Percentiles rank a stretch among this genome's conserved stretches.
Evolutionary conservation across 495 filamentous ascomycete species (phyloP).

Genomic region (Penicillium mononematosum): DNA sequence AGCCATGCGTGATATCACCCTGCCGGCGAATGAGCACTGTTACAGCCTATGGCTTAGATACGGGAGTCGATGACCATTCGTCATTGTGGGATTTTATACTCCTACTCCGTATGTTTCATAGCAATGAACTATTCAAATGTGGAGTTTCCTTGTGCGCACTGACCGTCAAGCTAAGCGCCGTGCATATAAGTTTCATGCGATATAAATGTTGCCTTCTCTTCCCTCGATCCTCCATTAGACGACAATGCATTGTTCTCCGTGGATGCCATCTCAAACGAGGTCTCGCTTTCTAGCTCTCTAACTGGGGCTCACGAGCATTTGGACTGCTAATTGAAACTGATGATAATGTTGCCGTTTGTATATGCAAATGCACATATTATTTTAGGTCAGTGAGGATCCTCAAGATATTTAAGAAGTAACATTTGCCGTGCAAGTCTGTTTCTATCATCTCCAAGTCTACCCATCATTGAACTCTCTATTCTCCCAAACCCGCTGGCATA

Average conservation of each 20-base stretch:
- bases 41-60: background rate
- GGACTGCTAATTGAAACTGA: background rate
- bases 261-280: background rate
- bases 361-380: background rate
- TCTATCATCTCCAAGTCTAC: background rate
- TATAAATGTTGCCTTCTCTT: background rate
- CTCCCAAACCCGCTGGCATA: background rate
- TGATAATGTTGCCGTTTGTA: background rate
- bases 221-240: background rate
- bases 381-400: background rate
- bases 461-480: background rate
- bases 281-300: background rate
- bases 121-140: background rate
- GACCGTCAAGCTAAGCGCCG: background rate
- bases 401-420: background rate
- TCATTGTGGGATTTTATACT: background rate
- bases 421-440: background rate
- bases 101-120: background rate
- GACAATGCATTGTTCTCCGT: background rate
- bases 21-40: background rate
- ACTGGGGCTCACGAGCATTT: background rate
- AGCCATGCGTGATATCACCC: background rate
- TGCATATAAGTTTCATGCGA: background rate
- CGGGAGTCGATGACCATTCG: background rate
- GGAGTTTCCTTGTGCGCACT: background rate